These are phyloP conservation scores for Trametes pubescens DNA, from an alignment of 1,284 basidiomycete species.

Conservation along the genomic window DNA sequence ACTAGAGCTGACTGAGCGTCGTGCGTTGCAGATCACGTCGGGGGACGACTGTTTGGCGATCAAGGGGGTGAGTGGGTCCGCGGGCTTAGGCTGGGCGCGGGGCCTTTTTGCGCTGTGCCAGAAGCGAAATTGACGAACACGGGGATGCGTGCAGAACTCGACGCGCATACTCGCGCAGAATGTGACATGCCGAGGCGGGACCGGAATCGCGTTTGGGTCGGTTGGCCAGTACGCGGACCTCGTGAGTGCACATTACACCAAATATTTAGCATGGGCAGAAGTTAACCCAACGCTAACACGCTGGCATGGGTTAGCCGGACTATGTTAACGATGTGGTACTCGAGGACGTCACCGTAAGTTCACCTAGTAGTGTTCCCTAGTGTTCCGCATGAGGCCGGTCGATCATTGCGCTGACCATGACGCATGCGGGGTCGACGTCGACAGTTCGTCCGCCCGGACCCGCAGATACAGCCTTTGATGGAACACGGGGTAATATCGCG, in stretches of 20 bases:
- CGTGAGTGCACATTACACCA: conserved; percentile 39
- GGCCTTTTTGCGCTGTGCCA: no score
- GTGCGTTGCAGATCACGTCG: conserved; percentile 51
- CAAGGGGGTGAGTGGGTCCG: conserved; percentile 56
- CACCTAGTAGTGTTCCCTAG: not conserved
- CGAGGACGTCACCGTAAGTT: conserved; percentile 54
- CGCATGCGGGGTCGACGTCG: not conserved
- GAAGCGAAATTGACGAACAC: not conserved
- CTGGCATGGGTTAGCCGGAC: conserved; percentile 50
- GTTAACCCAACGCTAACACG: not conserved
- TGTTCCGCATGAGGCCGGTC: not conserved
- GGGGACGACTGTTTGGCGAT: conserved; percentile 76
- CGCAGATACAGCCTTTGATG: conserved; percentile 63
- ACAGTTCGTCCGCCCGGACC: conserved; percentile 55
- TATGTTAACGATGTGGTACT: conserved; percentile 64
- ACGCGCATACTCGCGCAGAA: conserved; percentile 60
- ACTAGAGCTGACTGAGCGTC: not conserved
- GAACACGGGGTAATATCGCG: conserved; percentile 50
- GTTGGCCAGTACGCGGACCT: conserved; percentile 67
- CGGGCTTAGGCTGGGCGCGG: not conserved
- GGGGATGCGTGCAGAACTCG: conserved; percentile 52
- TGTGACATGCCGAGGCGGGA: conserved; percentile 67
- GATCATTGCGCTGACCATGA: not conserved
- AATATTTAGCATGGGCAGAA: not conserved
- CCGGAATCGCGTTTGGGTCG: conserved; percentile 71